phyloP scores from a whole-genome alignment of 2,329 filamentous ascomycete species.

The Thielaviopsis ethacetica region DNA sequence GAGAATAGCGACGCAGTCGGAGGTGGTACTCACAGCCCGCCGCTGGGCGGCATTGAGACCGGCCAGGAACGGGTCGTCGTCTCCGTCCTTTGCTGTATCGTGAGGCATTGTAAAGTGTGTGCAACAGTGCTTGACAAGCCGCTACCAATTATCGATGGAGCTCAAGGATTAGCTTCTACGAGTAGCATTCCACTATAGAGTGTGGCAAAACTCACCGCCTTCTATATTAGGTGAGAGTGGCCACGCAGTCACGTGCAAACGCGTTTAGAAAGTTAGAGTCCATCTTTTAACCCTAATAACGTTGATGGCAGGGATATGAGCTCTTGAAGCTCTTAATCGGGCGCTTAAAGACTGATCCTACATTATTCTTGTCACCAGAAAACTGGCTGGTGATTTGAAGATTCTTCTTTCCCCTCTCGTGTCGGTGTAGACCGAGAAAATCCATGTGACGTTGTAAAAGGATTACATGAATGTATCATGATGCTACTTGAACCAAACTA shows the following conservation, averaged over 20 bases:
- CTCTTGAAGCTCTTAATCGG: no score
- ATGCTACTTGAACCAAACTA: no score
- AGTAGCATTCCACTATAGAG: neutral
- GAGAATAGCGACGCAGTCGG: conserved; percentile 45
- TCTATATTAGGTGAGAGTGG: neutral
- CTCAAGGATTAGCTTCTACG: neutral
- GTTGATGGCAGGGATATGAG: no score
- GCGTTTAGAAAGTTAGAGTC: neutral
- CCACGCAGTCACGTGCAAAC: neutral
- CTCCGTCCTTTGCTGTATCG: neutral
- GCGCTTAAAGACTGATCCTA: no score
- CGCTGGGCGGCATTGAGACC: conserved; percentile 39
- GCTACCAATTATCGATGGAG: neutral
- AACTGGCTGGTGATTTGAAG: neutral
- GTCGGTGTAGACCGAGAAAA: neutral
- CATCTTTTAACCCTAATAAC: neutral
- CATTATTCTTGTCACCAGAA: neutral
- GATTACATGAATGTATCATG: no score
- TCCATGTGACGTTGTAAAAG: neutral
- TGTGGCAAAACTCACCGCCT: neutral
- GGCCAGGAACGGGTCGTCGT: conserved; percentile 24
- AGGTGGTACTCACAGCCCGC: conserved; percentile 36
- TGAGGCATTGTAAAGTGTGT: neutral
- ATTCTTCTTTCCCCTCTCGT: neutral
- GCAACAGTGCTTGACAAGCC: neutral